These are phyloP conservation scores for Citrus medica DNA, from an alignment of 345 rosid genomes.

Conservation along the genomic window DNA sequence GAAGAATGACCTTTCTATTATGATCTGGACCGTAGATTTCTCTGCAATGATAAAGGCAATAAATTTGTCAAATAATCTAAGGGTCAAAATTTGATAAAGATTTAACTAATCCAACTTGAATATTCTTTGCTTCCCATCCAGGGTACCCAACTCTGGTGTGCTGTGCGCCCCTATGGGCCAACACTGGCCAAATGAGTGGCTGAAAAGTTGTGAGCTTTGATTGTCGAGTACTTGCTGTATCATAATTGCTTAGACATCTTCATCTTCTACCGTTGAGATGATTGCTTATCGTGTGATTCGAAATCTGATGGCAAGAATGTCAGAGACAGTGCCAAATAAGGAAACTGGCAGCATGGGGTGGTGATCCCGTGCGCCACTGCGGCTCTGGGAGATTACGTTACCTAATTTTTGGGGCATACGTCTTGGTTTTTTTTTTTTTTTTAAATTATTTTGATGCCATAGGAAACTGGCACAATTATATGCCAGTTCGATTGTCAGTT, in stretches of 20 bases:
- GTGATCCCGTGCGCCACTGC: not conserved
- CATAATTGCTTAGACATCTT: not conserved
- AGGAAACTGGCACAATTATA: not conserved
- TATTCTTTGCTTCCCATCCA: constrained; percentile 5
- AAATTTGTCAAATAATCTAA: not conserved
- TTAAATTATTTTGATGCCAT: too few species aligned
- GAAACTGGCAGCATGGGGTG: not conserved
- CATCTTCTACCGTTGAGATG: not conserved
- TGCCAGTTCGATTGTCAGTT: not conserved
- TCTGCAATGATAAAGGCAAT: too few species aligned
- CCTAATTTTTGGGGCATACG: not conserved
- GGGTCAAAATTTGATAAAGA: not conserved
- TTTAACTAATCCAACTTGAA: not conserved
- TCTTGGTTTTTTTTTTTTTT: not conserved
- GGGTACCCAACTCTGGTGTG: not conserved
- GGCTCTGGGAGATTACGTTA: not conserved
- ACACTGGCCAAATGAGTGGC: not conserved
- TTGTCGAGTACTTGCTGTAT: not conserved
- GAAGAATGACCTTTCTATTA: not conserved
- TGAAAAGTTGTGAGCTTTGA: not conserved
- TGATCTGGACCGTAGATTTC: not conserved
- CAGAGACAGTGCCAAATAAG: not conserved
- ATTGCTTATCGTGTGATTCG: too few species aligned
- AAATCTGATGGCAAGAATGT: not conserved
- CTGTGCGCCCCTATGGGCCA: constrained; percentile 11